Conservation (phyloP, 2,329 filamentous ascomycete genomes). For the Arthrobotrys pseudoclavata region DNA sequence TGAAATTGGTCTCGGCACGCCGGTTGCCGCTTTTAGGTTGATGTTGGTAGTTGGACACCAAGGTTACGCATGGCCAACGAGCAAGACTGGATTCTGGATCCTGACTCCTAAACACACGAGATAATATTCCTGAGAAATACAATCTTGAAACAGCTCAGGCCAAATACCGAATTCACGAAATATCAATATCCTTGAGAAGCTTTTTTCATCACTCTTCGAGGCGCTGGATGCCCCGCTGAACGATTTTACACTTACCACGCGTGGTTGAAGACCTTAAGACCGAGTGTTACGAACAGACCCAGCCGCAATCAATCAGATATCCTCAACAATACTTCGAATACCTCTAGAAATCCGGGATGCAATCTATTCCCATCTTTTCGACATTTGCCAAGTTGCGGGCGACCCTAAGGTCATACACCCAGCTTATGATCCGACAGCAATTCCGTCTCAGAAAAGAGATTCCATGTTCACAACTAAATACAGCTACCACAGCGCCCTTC, state of each 20-base stretch:
- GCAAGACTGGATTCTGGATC: background rate
- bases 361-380: conserved; percentile 37
- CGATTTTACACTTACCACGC: too few relatives aligned
- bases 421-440: background rate
- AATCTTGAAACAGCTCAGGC: too few relatives aligned
- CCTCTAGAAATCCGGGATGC: conserved; percentile 38
- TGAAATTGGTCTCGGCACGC: too few relatives aligned
- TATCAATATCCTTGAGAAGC: too few relatives aligned
- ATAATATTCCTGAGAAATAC: too few relatives aligned
- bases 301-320: background rate
- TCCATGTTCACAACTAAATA: background rate
- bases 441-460: background rate
- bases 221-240: too few relatives aligned
- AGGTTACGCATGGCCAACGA: background rate
- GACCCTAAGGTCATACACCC: conserved; percentile 7
- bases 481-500: background rate
- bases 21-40: background rate
- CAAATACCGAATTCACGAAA: too few relatives aligned
- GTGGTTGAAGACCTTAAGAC: too few relatives aligned
- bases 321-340: conserved; percentile 8
- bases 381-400: conserved; percentile 14
- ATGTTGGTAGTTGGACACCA: background rate
- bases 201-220: too few relatives aligned
- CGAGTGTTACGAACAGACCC: too few relatives aligned
- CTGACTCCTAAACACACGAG: background rate